Percentiles rank a stretch among this genome's conserved stretches.
phyloP scores from a whole-genome alignment of 2,329 filamentous ascomycete genomes.

The Aureobasidium melanogenum region DNA sequence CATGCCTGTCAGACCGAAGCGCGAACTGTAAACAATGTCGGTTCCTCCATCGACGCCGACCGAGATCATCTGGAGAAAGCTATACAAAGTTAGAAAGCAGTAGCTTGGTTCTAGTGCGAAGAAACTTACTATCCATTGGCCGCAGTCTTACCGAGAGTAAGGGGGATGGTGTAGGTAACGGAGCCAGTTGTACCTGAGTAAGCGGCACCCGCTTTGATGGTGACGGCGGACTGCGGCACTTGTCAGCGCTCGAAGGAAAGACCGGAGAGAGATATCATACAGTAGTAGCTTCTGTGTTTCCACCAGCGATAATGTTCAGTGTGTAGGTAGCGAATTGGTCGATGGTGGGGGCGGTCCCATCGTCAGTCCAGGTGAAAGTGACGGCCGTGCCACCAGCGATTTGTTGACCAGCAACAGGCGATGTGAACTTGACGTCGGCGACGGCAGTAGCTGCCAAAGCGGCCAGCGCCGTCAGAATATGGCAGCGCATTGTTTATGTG shows the following conservation, averaged over 20 bases:
- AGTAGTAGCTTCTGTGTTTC: constrained; percentile 42
- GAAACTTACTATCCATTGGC: constrained; percentile 4
- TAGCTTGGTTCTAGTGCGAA: constrained; percentile 21
- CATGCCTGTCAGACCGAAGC: constrained; percentile 59
- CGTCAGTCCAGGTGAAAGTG: constrained; percentile 49
- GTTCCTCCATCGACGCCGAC: constrained; percentile 45
- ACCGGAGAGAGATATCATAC: constrained; percentile 24
- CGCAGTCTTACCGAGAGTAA: neutral
- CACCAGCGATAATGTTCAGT: constrained; percentile 53
- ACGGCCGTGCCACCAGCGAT: constrained; percentile 43
- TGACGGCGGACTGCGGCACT: neutral
- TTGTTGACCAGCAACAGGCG: constrained; percentile 43
- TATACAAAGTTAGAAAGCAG: constrained; percentile 20
- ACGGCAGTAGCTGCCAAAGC: constrained; percentile 22
- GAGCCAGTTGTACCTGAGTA: neutral
- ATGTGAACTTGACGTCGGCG: constrained; percentile 47
- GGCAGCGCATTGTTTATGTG: constrained; percentile 6
- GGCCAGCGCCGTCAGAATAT: neutral
- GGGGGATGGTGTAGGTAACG: neutral
- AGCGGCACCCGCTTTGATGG: neutral
- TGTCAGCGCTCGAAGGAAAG: neutral
- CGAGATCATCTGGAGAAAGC: constrained; percentile 52
- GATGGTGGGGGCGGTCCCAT: constrained; percentile 41
- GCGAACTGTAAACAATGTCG: constrained; percentile 51
- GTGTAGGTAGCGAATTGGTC: constrained; percentile 46